Conservation (phyloP, 495 filamentous ascomycete genomes). For the Neohortaea acidophila region DNA sequence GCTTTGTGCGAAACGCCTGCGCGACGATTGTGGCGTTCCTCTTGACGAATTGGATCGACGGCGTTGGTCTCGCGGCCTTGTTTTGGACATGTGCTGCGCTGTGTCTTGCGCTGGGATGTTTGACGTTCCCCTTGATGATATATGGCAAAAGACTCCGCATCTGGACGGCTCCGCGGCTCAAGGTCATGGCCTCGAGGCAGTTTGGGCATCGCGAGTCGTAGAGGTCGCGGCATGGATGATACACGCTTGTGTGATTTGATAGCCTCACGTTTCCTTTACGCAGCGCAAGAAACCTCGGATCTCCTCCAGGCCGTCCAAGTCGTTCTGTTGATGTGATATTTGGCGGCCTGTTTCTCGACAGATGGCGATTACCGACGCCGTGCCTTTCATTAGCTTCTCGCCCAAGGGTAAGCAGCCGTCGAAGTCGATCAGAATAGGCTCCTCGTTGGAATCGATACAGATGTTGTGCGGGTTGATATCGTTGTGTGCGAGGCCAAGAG, state of each 20-base stretch:
- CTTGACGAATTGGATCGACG: slow-evolving; percentile 7
- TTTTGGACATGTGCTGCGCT: background rate
- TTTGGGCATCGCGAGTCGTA: too few species aligned
- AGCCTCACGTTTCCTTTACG: background rate
- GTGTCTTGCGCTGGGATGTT: background rate
- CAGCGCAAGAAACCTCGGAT: background rate
- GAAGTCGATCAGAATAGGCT: slow-evolving; percentile 14
- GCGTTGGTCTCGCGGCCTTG: background rate
- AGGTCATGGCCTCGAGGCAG: background rate
- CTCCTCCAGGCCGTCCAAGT: background rate
- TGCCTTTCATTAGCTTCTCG: slow-evolving; percentile 2
- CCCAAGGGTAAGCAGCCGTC: slow-evolving; percentile 17
- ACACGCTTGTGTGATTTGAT: too few species aligned
- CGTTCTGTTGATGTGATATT: background rate
- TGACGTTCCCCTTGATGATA: slow-evolving; percentile 6
- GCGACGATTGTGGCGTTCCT: slow-evolving; percentile 6
- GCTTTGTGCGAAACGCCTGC: slow-evolving; percentile 6
- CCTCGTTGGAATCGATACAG: slow-evolving; percentile 10
- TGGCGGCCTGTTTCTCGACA: too few species aligned
- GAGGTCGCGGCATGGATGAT: too few species aligned
- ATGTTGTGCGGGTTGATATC: slow-evolving; percentile 17
- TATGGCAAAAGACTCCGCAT: slow-evolving; percentile 3
- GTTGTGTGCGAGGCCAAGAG: slow-evolving; percentile 19
- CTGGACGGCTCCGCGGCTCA: background rate
- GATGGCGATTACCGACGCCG: background rate